Base-by-base conservation (phyloP, 129 eudicot genomes). In the Helichrysum umbraculigerum region DNA sequence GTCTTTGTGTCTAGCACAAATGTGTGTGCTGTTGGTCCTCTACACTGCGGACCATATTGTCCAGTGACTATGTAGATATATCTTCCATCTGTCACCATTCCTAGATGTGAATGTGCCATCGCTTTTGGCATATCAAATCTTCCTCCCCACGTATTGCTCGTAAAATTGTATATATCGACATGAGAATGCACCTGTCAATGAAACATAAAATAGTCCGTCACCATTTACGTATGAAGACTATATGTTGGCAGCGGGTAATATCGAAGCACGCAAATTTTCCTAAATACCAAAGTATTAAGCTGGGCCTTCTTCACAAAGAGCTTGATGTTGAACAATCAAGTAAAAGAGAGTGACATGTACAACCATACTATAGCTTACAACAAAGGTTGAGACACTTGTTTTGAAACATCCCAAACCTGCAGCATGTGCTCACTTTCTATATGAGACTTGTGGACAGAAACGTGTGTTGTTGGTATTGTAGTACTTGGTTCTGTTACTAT, bases 91-190 rank as follows among this genome's bases (percentile, higher is more conserved):
- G 99, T 87, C 65, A 76, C 99, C 99, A 94, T 94, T 63, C 99
- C 99, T 57, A 94, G 73, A 87, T 94, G 99, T 29, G 99, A 94
- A 86, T 91, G 96, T 2, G 97, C 97, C 99, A 94, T 94, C 78
- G 89, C 96, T 82, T 91, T 94, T 66, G 99, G 99, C 99, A 89
- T 94, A 74, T 91, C 94, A 81, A 94, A 91, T 76, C 94, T 86
- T 71, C 76, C 94, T 39, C 84, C 90, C 99, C 99, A 94, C 1
- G 87, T 82, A 78, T 94, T 89, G 79, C 83, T 87, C 6, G 88
- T 74, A 76, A 94, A 89, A 78, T 94, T 91, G 89, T 89, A 94
- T 35, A 94, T 54, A 78, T 94, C 99, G 58, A 94, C 99, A 86
- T 94, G 99, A 72, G 99, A 94, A 80, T 94, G 97, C 62, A 94